Evolutionary conservation across 306 rosid species (phyloP).

Genomic region (Malus sylvestris): DNA sequence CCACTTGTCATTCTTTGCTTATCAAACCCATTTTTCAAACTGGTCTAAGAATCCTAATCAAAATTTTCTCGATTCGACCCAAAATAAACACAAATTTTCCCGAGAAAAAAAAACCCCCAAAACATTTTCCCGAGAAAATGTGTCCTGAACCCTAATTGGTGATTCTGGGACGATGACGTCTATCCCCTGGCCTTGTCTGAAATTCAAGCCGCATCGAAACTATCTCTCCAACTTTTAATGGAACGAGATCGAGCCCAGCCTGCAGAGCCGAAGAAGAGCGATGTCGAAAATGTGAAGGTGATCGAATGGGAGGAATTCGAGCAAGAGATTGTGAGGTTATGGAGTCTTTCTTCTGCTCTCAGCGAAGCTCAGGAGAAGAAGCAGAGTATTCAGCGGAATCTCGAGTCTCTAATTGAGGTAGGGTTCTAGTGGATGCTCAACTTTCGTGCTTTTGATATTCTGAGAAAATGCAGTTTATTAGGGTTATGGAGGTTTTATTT

Average conservation of each 20-base stretch:
- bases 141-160: constrained; percentile 15
- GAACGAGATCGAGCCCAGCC: constrained; percentile 33
- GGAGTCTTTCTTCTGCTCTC: constrained; percentile 84
- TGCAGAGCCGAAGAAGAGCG: constrained; percentile 20
- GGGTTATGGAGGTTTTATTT: background rate
- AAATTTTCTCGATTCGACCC: background rate
- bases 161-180: constrained; percentile 64
- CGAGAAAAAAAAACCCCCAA: background rate
- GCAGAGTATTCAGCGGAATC: constrained; percentile 47
- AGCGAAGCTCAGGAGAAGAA: constrained; percentile 53
- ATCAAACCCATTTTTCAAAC: background rate
- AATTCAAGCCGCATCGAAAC: constrained; percentile 2
- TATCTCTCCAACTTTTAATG: constrained; percentile 32
- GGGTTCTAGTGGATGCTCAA: constrained; percentile 26
- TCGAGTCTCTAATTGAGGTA: constrained; percentile 59
- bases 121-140: constrained; percentile 27
- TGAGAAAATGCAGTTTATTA: background rate
- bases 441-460: background rate
- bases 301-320: constrained; percentile 86
- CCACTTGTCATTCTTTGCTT: no score
- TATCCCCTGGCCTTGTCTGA: constrained; percentile 23
- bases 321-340: constrained; percentile 67
- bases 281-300: constrained; percentile 44
- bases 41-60: background rate
- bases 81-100: background rate